phyloP scores from a whole-genome alignment of 208 protist species.

The Trypanosoma mega region DNA sequence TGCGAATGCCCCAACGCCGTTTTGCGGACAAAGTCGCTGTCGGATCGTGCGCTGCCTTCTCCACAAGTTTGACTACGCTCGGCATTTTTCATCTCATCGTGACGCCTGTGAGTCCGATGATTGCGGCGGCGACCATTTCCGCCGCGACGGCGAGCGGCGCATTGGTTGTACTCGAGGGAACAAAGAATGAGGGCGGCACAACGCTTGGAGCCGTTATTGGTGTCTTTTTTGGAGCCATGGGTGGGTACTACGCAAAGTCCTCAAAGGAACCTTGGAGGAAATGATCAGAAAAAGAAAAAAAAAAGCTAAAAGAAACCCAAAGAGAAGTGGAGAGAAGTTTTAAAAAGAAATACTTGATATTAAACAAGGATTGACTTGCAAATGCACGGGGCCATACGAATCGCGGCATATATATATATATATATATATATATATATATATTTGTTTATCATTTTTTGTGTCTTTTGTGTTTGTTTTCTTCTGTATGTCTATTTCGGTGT shows the following conservation, averaged over 20 bases:
- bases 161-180: slow-evolving; percentile 74
- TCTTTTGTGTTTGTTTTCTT: not conserved
- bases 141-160: slow-evolving; percentile 67
- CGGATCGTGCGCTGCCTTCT: slow-evolving; percentile 50
- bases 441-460: slow-evolving; percentile 11
- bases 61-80: slow-evolving; percentile 66
- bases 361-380: not conserved
- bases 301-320: not conserved
- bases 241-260: slow-evolving; percentile 87
- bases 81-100: slow-evolving; percentile 86
- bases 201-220: slow-evolving; percentile 81
- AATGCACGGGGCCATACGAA: not conserved
- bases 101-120: slow-evolving; percentile 57
- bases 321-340: not conserved
- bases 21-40: slow-evolving; percentile 86
- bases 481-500: not conserved
- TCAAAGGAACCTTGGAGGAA: slow-evolving; percentile 89
- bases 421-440: slow-evolving; percentile 4
- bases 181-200: slow-evolving; percentile 58
- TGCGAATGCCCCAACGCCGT: slow-evolving; percentile 27
- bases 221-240: slow-evolving; percentile 77
- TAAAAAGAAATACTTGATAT: not conserved
- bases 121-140: slow-evolving; percentile 60
- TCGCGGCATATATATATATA: slow-evolving; percentile 6
- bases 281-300: slow-evolving; percentile 28